Conservation (phyloP, 2,329 filamentous ascomycete genomes). For the Pyrenochaeta sp. region DNA sequence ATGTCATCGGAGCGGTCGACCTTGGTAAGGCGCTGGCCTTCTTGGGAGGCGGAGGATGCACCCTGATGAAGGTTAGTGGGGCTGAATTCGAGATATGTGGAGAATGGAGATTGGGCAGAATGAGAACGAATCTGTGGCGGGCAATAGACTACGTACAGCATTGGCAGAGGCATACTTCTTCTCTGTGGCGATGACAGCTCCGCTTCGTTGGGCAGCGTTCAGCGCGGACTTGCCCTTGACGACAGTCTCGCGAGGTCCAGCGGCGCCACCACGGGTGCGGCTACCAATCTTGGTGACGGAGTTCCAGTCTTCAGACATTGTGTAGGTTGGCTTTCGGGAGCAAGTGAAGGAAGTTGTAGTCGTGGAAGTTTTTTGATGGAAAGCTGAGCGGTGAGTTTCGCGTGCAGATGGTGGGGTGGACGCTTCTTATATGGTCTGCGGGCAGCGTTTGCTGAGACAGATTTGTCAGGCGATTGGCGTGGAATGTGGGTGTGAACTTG, state of each 20-base stretch:
- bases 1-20: slow-evolving; percentile 98
- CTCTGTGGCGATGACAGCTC: slow-evolving; percentile 81
- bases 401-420: slow-evolving; percentile 16
- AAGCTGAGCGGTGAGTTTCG: slow-evolving; percentile 15
- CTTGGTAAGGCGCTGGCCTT: slow-evolving; percentile 96
- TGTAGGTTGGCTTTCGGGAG: slow-evolving; percentile 24
- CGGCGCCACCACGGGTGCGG: slow-evolving; percentile 76
- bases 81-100: background rate
- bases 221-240: slow-evolving; percentile 83
- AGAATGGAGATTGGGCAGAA: background rate
- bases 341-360: slow-evolving; percentile 7
- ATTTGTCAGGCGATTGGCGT: slow-evolving; percentile 15
- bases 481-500: slow-evolving; percentile 3
- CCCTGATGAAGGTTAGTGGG: slow-evolving; percentile 29
- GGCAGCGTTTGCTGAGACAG: slow-evolving; percentile 7
- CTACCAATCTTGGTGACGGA: slow-evolving; percentile 90
- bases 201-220: slow-evolving; percentile 87
- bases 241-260: slow-evolving; percentile 79
- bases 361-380: slow-evolving; percentile 12
- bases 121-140: background rate
- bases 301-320: slow-evolving; percentile 85
- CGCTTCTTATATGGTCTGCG: slow-evolving; percentile 13
- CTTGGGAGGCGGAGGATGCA: slow-evolving; percentile 59
- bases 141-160: slow-evolving; percentile 66
- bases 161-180: slow-evolving; percentile 90